phyloP scores from a whole-genome alignment of 2,329 filamentous ascomycete species.

The Apiospora hydei region DNA sequence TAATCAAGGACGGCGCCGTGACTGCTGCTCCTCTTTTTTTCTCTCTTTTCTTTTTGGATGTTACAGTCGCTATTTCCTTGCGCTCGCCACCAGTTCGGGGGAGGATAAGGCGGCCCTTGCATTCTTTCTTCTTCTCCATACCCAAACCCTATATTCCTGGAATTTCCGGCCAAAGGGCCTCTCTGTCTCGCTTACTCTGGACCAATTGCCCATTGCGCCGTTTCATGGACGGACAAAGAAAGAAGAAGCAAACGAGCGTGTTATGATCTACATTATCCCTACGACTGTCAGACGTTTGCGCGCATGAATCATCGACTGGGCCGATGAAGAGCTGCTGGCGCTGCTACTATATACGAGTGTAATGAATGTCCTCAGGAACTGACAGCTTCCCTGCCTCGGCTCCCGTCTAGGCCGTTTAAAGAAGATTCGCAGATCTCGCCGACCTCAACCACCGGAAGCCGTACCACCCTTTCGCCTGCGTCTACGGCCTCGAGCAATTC shows the following conservation, averaged over 20 bases:
- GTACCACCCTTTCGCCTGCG: constrained; percentile 50
- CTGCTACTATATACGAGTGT: constrained; percentile 7
- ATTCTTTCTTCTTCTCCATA: constrained; percentile 28
- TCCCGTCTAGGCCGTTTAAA: constrained; percentile 44
- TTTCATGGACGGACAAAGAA: constrained; percentile 15
- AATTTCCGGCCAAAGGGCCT: constrained; percentile 21
- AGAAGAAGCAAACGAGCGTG: constrained; percentile 9
- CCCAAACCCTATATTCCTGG: constrained; percentile 25
- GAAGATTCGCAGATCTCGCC: constrained; percentile 57
- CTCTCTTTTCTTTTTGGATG: constrained; percentile 13
- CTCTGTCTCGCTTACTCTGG: neutral
- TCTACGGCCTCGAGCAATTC: constrained; percentile 48
- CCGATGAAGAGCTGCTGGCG: constrained; percentile 15
- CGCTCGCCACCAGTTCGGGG: constrained; percentile 12
- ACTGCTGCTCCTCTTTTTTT: constrained; percentile 12
- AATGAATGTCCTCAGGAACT: constrained; percentile 34
- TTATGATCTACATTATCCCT: constrained; percentile 12
- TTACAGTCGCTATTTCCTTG: neutral
- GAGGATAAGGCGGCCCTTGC: constrained; percentile 16
- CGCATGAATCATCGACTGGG: constrained; percentile 20
- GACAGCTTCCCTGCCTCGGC: constrained; percentile 39
- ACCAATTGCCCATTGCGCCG: constrained; percentile 8
- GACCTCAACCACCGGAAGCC: constrained; percentile 52
- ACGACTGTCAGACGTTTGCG: constrained; percentile 18
- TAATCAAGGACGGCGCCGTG: constrained; percentile 12